These are phyloP conservation scores for Arxiozyma bovina DNA, from an alignment of 1,139 yeast species.

Conservation along the genomic window DNA sequence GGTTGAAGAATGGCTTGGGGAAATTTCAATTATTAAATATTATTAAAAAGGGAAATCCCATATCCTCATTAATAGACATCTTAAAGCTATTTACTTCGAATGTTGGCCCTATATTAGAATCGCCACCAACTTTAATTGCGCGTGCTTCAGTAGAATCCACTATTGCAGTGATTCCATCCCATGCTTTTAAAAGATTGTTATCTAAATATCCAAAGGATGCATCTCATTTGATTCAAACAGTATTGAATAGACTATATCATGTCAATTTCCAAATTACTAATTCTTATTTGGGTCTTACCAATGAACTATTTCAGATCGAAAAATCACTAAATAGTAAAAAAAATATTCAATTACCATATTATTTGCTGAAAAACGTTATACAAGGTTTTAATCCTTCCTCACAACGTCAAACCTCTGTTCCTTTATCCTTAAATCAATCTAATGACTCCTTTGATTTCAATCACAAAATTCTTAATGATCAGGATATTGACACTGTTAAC, in stretches of 20 bases:
- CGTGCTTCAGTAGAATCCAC: constrained; percentile 51
- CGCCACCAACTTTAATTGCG: constrained; percentile 33
- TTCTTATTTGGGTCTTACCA: constrained; percentile 73
- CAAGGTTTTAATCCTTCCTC: constrained; percentile 33
- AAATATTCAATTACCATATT: constrained; percentile 49
- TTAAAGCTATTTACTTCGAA: constrained; percentile 51
- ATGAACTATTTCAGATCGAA: constrained; percentile 75
- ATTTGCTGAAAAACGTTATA: constrained; percentile 47
- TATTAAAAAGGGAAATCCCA: constrained; percentile 76
- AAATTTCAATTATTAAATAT: constrained; percentile 72
- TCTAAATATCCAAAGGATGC: constrained; percentile 78
- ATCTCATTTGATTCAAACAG: constrained; percentile 90
- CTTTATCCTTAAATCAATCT: not conserved
- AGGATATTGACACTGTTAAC: not conserved
- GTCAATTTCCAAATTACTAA: constrained; percentile 90
- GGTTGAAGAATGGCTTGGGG: constrained; percentile 37
- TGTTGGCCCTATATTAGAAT: not conserved
- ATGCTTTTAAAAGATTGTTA: constrained; percentile 68
- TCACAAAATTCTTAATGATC: not conserved
- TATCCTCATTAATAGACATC: constrained; percentile 75
- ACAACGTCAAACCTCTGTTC: not conserved
- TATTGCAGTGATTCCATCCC: constrained; percentile 82
- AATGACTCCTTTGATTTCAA: not conserved
- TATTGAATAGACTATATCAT: constrained; percentile 73
- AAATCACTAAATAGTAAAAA: constrained; percentile 48